A percentile compares a stretch with the other conserved stretches of the same genome.
phyloP scores from a whole-genome alignment of 2,329 filamentous ascomycete species.

The Colletotrichum sojae region DNA sequence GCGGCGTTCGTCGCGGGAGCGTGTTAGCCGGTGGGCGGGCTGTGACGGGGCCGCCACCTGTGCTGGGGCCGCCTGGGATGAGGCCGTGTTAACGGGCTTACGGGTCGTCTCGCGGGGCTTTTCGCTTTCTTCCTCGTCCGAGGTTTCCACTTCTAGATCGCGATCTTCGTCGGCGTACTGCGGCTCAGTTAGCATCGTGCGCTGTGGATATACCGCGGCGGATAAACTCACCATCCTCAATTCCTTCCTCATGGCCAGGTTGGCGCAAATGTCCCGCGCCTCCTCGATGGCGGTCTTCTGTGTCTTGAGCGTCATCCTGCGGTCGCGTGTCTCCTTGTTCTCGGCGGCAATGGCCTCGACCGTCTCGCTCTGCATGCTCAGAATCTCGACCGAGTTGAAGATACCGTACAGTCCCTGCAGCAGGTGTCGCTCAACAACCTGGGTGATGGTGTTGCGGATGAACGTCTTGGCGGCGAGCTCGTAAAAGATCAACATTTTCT shows the following conservation, averaged over 20 bases:
- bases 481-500: conserved; percentile 71
- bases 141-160: conserved; percentile 46
- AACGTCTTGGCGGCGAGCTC: conserved; percentile 67
- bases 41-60: conserved; percentile 21
- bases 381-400: conserved; percentile 67
- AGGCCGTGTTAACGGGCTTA: conserved; percentile 28
- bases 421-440: conserved; percentile 66
- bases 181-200: neutral
- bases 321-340: conserved; percentile 66
- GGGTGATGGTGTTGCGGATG: conserved; percentile 66
- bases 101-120: conserved; percentile 29
- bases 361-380: conserved; percentile 59
- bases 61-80: conserved; percentile 17
- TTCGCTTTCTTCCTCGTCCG: conserved; percentile 48
- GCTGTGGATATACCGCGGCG: rapidly evolving
- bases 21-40: conserved; percentile 19
- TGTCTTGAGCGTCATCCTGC: conserved; percentile 61
- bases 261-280: conserved; percentile 63
- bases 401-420: conserved; percentile 66
- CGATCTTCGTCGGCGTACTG: conserved; percentile 47
- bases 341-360: conserved; percentile 67
- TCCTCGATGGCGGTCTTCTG: conserved; percentile 67
- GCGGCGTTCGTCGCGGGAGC: conserved; percentile 31
- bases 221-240: conserved; percentile 50
- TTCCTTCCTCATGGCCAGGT: conserved; percentile 67